Evolutionary conservation across 768 basidiomycete genomes (phyloP).

Genomic region (Suillus weaverae): DNA sequence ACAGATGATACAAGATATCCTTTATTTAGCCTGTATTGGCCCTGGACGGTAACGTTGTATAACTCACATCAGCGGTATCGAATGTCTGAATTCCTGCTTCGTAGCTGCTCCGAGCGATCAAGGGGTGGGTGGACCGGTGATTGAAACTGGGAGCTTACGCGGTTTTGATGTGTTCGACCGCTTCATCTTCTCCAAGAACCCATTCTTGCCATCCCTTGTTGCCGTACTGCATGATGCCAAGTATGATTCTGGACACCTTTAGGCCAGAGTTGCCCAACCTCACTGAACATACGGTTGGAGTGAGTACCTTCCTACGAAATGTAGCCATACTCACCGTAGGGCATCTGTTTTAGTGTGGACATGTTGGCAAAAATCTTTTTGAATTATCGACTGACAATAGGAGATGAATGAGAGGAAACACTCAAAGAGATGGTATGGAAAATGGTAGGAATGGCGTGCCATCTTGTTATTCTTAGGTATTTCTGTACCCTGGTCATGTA

Average conservation of each 20-base stretch:
- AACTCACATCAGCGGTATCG: conserved; percentile 33
- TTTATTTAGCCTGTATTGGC: not conserved
- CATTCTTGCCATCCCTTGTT: conserved; percentile 51
- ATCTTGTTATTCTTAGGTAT: not conserved
- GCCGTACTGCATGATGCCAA: conserved; percentile 50
- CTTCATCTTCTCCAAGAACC: conserved; percentile 49
- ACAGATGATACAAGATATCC: not conserved
- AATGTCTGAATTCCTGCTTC: conserved; percentile 37
- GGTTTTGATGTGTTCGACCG: conserved; percentile 45
- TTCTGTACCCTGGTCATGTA: not conserved
- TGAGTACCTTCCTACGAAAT: not conserved
- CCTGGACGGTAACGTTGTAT: not conserved
- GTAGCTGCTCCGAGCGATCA: conserved; percentile 23
- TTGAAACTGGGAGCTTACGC: conserved; percentile 36
- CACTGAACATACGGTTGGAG: conserved; percentile 24
- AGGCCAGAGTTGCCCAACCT: conserved; percentile 48
- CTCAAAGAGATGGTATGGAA: not conserved
- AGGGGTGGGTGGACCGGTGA: not conserved
- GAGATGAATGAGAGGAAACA: not conserved
- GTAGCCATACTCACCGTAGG: conserved; percentile 30
- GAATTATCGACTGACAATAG: not conserved
- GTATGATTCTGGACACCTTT: conserved; percentile 51
- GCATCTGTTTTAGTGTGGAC: conserved; percentile 25
- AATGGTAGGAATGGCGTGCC: not conserved
- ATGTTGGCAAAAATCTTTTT: conserved; percentile 10